Base-by-base conservation (phyloP, 179 eudicot genomes). In the Spergularia azorica region DNA sequence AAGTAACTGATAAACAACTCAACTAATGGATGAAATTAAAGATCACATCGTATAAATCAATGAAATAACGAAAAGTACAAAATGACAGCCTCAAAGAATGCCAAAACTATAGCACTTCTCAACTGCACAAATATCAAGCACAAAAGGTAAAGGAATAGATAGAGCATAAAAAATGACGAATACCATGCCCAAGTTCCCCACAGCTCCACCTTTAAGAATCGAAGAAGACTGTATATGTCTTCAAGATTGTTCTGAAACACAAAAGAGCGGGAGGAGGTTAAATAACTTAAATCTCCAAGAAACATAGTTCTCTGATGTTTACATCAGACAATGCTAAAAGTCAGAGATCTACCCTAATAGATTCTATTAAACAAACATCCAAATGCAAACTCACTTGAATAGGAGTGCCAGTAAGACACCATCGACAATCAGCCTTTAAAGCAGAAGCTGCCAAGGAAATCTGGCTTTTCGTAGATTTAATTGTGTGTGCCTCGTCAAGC, bases 111-210 rank as follows among this genome's bases (percentile, higher is more conserved):
- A 26, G 32, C 32, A 26, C 1, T 26, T 26, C 32, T 26, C 32
- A 0, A 26, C 32, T 26, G 32, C 32, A 2, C 32, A 26, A 26
- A 26, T 26, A 26, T 26, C 32, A 26, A 26, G 32, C 36, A 66
- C 50, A 8, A 16, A 55, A 58, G 50, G 17, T 10, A 36, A 15
- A 16, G 21, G 39, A 52, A 12, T 73, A 17, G 3, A 74, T 17
- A 16, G n/a, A 55, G 36, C 3, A 11, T 70, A 26, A 0, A 26
- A 26, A 26, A 26, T 26, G 2, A n/a, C n/a, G 71, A 85, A 75
- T 91, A 95, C 99, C 97, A 93, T 75, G 97, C 95, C 99, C 99
- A 95, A 83, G 88, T 93, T 80, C 98, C 97, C 99, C 99, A 95
- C 57, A 98, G 99, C 84, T 95, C 99, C 84, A 95, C 87, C 83